Evolutionary conservation across 768 basidiomycete species (phyloP), one percentile per base, ranked within the genome.

Genomic region (Thelephora aurantiotincta): DNA sequence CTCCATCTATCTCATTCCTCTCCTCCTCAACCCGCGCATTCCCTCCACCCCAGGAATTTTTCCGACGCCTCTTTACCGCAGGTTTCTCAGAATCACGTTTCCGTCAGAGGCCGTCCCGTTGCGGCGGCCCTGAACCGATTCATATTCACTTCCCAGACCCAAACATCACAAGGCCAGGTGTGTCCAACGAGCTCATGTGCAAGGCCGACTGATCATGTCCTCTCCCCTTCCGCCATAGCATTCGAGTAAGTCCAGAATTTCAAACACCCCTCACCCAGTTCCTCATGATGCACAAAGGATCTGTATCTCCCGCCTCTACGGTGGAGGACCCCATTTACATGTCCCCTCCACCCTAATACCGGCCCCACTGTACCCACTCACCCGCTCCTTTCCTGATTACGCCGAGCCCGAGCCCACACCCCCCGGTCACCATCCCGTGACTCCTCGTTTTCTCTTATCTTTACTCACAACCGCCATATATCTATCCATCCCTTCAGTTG

Each of bases 111-210:
- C 18, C 18, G 14, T 18, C 16, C 9, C 22, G 22, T 41, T 30
- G 26, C 26, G 26, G 26, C 14, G 54, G 64, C 26, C 58, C 68
- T 2, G 75, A 80, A 46, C 73, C 80, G 50, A 74, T 93, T 44
- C 69, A 78, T 52, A 67, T 93, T 38, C 68, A 70, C 41, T 83
- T 92, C 52, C 81, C 90, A 57, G 91, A 93, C 58, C 74, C 68
- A 13, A 94, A 93, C 58, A 93, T 94, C 58, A 89, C 89, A 6
- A 72, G 90, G 54, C 75, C 87, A 60, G 86, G 86, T 87, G 36
- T 55, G 78, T 68, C 36, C 13, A 16, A 26, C 36, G 2, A 41
- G 26, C 26, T 30, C 26, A 9, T 30, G 26, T 41, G 5, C 12
- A 41, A 5, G 3, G 7, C 16, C 9, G 7, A 18, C 12, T 41